These are phyloP conservation scores for Filobasidium floriforme DNA, from an alignment of 768 basidiomycete species.

Conservation along the genomic window DNA sequence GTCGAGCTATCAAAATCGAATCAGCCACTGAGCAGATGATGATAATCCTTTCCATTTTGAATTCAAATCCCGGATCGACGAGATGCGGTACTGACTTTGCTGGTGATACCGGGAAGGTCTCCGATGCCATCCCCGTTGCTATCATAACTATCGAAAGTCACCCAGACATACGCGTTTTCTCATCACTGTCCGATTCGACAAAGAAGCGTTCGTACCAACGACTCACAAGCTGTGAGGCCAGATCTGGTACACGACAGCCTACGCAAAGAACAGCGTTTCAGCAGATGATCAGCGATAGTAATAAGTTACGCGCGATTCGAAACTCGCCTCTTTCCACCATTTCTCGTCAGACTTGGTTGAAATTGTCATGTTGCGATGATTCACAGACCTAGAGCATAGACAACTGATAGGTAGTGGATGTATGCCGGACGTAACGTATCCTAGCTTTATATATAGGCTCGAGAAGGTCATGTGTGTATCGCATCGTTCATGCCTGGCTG, in stretches of 20 bases:
- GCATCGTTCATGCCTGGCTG: too few species aligned
- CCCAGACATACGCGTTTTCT: too few species aligned
- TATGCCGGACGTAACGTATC: neutral
- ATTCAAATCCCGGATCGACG: too few species aligned
- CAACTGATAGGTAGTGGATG: too few species aligned
- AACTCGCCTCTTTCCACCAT: neutral
- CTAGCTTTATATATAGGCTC: too few species aligned
- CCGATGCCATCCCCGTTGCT: conserved; percentile 61
- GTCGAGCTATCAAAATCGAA: conserved; percentile 46
- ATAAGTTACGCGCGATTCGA: neutral
- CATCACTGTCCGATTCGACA: neutral
- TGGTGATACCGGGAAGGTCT: conserved; percentile 60
- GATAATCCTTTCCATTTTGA: neutral
- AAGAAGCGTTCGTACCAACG: neutral
- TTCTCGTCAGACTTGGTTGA: neutral
- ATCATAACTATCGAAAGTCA: conserved; percentile 46
- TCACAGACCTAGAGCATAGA: neutral
- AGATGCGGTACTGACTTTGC: conserved; percentile 47
- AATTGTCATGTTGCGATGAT: neutral
- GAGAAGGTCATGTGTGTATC: neutral
- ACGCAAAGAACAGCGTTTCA: too few species aligned
- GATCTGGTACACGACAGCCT: neutral
- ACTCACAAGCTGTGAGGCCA: neutral
- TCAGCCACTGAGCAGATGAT: neutral
- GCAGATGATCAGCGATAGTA: too few species aligned